These are phyloP conservation scores for Sordariomycetes sp. DNA, from an alignment of 2,329 filamentous ascomycete genomes.

Conservation along the genomic window DNA sequence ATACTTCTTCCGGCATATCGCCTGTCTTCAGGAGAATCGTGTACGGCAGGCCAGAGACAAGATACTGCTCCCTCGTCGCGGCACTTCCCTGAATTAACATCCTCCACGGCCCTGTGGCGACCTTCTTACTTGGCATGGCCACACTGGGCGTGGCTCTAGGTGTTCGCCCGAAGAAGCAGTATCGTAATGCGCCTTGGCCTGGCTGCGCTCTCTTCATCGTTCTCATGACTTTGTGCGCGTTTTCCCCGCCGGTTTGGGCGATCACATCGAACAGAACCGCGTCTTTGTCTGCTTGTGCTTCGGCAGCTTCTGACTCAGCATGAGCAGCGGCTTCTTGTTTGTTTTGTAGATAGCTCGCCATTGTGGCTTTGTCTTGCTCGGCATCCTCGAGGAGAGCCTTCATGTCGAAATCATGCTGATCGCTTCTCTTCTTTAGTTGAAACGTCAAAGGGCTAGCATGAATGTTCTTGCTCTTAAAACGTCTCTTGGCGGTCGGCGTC, in stretches of 20 bases:
- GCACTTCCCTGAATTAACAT: conserved; percentile 34
- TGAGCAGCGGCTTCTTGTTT: conserved; percentile 8
- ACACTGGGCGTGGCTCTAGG: conserved; percentile 13
- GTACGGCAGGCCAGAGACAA: conserved; percentile 53
- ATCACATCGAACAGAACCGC: conserved; percentile 19
- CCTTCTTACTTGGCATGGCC: conserved; percentile 17
- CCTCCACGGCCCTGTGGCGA: conserved; percentile 32
- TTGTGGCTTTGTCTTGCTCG: conserved; percentile 47
- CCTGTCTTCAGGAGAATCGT: conserved; percentile 28
- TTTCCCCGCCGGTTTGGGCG: conserved; percentile 28
- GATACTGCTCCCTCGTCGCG: conserved; percentile 42
- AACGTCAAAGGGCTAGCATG: conserved; percentile 35
- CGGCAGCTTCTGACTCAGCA: conserved; percentile 2
- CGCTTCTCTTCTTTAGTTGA: conserved; percentile 32
- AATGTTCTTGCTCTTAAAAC: conserved; percentile 17
- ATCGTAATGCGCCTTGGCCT: conserved; percentile 23
- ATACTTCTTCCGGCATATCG: conserved; percentile 51
- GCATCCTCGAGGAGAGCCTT: conserved; percentile 52
- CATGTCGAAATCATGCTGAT: conserved; percentile 58
- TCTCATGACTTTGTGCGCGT: conserved; percentile 32
- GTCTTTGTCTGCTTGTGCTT: conserved; percentile 1
- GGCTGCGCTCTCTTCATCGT: conserved; percentile 42
- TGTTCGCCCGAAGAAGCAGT: conserved; percentile 40
- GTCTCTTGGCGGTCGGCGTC: conserved; percentile 40
- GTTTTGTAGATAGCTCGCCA: conserved; percentile 41